A percentile compares a stretch with the other conserved stretches of the same genome.
Conservation (phyloP, 176 grass and related monocot genomes). For the barley (Hordeum vulgare) region MorexV3_pseudomolecules_assembly NC_058518.1:513360301-513360800, state of each 20-base stretch:
- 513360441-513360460: background rate
- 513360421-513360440: background rate
- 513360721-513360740: background rate
- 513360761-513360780: background rate
- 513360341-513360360: background rate
- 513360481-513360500: background rate
- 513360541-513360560: constrained; percentile 94
- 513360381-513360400: background rate
- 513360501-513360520: constrained; percentile 46
- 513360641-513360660: background rate
- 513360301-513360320: background rate
- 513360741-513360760: background rate
- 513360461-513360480: background rate
- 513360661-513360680: background rate
- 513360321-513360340: background rate
- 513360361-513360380: constrained; percentile 26
- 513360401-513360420: background rate
- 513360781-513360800: constrained; percentile 29
- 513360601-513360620: constrained; percentile 87
- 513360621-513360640: background rate
- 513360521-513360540: constrained; percentile 96
- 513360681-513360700: background rate
- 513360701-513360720: background rate
- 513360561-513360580: constrained; percentile 89
- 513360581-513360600: constrained; percentile 93